phyloP scores from a whole-genome alignment of 73 alveolate species.

The Paramecium pentaurelia region DNA sequence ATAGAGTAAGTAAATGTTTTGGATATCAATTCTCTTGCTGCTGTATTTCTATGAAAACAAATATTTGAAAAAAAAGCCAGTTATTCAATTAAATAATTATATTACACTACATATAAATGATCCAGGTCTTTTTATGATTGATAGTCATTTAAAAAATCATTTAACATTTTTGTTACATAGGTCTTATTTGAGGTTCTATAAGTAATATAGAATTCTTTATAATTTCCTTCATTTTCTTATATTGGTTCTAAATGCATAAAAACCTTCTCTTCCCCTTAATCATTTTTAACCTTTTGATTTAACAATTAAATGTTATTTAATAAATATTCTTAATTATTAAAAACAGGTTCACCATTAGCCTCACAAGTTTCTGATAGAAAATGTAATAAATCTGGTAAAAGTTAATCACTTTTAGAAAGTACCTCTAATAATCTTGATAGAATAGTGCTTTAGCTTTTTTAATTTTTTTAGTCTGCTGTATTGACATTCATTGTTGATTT shows the following conservation, averaged over 20 bases:
- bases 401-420: neutral
- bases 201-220: neutral
- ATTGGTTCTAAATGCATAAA: neutral
- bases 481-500: neutral
- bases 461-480: neutral
- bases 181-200: neutral
- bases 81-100: conserved; percentile 13
- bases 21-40: neutral
- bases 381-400: neutral
- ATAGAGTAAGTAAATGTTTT: neutral
- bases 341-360: conserved; percentile 21
- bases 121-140: neutral
- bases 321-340: conserved; percentile 21
- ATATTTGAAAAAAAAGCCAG: neutral
- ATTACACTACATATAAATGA: neutral
- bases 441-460: neutral
- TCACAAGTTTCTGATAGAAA: neutral
- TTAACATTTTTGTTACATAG: neutral
- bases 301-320: neutral
- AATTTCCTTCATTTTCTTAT: neutral
- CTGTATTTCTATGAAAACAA: conserved; percentile 38
- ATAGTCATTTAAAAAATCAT: neutral
- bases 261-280: neutral
- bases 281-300: neutral
- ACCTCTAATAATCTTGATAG: neutral